A percentile compares a stretch with the other conserved stretches of the same genome.
These are phyloP conservation scores for Solanum lycopersicoides DNA, from an alignment of 257 asterid genomes.

Conservation along the genomic window DNA sequence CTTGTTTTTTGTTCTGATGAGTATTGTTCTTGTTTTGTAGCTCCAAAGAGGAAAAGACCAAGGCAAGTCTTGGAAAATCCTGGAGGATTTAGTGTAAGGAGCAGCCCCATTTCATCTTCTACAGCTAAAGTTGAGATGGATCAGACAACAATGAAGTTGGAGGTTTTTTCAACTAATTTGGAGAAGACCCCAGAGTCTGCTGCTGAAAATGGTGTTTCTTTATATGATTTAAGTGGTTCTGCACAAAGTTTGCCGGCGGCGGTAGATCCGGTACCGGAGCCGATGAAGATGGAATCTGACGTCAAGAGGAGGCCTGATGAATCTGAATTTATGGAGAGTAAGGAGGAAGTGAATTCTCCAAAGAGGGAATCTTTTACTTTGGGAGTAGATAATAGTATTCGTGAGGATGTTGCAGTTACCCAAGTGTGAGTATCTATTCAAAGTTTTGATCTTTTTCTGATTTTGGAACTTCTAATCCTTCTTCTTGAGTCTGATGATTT, in stretches of 20 bases:
- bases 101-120: slow-evolving; percentile 29
- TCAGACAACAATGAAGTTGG: slow-evolving; percentile 40
- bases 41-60: slow-evolving; percentile 83
- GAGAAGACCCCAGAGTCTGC: slow-evolving; percentile 42
- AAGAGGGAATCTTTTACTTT: slow-evolving; percentile 35
- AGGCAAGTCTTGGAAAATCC: slow-evolving; percentile 58
- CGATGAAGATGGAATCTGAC: slow-evolving; percentile 28
- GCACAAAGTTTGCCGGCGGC: slow-evolving; percentile 12
- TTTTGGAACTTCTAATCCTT: background rate
- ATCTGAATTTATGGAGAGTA: slow-evolving; percentile 6
- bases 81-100: slow-evolving; percentile 26
- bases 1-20: background rate
- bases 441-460: background rate
- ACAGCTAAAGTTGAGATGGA: slow-evolving; percentile 37
- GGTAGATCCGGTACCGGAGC: slow-evolving; percentile 14
- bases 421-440: slow-evolving; percentile 39
- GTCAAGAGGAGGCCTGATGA: slow-evolving; percentile 18
- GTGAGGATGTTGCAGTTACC: slow-evolving; percentile 24
- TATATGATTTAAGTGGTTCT: slow-evolving; percentile 23
- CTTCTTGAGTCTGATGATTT: background rate
- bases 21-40: slow-evolving; percentile 17
- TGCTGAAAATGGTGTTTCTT: slow-evolving; percentile 25
- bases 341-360: slow-evolving; percentile 40
- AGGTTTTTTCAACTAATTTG: slow-evolving; percentile 32
- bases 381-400: slow-evolving; percentile 25